Evolutionary conservation across 768 basidiomycete species (phyloP), one percentile per base, ranked within the genome.

Genomic region (Lactifluus echinatus): DNA sequence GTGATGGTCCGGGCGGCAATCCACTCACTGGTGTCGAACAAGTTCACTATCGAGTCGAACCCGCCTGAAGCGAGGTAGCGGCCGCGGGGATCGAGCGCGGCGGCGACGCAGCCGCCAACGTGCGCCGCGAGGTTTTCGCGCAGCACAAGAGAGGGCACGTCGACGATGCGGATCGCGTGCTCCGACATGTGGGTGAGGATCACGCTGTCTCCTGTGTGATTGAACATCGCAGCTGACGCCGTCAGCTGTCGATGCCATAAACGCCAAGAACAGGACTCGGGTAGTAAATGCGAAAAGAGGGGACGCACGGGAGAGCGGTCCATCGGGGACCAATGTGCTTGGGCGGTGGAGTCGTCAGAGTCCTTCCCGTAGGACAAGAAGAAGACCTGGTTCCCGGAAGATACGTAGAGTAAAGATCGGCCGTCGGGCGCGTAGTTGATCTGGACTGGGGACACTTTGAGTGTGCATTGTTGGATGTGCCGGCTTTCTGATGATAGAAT

Each of bases 11-110:
- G 77, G 4, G 80, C 79, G 58, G 83, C 85, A 63, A 91, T 86
- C 88, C 87, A 89, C 57, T 89, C 85, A n/a, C 76, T 74, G 56
- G 84, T 64, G 67, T 90, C 88, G 64, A 89, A 89, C 66, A 91
- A 73, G 65, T 89, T 87, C 47, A 92, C 83, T 53, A 92, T 90
- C 8, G 87, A 87, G 66, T 92, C 89, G 54, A 80, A 77, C 12
- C 89, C 89, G 31, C 89, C 88, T 1, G 87, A 85, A 1, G 87
- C 87, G 39, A 90, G 76, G 62, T 89, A 90, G 51, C 79, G 76
- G 68, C 88, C 88, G 21, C 88, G 77, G n/a, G 89, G 89, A 68
- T 91, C 88, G 36, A 89, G 71, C 4, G 86, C 87, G 36, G 87
- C 76, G 2, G 87, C 84, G 11, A 82, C 73, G 63, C 87, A 88